Conservation (phyloP, 345 rosid species). For the Arabidopsis suecica region DNA sequence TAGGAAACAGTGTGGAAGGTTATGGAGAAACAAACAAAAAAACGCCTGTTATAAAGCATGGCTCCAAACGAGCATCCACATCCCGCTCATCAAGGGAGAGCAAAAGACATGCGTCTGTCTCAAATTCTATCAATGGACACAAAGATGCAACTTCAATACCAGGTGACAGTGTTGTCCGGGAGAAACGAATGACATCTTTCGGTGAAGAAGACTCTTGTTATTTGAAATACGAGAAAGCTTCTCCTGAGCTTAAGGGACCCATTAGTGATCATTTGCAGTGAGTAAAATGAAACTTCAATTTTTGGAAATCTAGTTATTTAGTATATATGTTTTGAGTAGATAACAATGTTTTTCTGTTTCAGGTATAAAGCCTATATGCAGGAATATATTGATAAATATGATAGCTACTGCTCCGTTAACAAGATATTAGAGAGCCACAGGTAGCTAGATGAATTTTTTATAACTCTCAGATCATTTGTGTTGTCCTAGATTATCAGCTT, state of each 20-base stretch:
- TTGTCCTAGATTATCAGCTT: conserved; percentile 5
- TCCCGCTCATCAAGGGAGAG: conserved; percentile 58
- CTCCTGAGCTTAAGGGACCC: conserved; percentile 76
- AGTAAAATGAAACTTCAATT: conserved; percentile 47
- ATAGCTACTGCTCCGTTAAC: conserved; percentile 72
- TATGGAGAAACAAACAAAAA: conserved; percentile 71
- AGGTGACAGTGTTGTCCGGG: conserved; percentile 53
- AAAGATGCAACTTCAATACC: conserved; percentile 53
- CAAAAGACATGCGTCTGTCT: conserved; percentile 51
- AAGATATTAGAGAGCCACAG: conserved; percentile 77
- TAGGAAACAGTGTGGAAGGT: conserved; percentile 61
- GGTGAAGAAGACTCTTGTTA: conserved; percentile 70
- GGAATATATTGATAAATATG: conserved; percentile 82
- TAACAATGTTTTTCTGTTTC: conserved; percentile 31
- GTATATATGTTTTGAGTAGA: conserved; percentile 16
- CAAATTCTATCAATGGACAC: conserved; percentile 51
- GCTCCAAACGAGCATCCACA: conserved; percentile 57
- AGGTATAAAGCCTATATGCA: conserved; percentile 84
- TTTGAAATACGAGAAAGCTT: conserved; percentile 81
- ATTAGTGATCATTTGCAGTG: conserved; percentile 81
- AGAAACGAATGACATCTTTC: conserved; percentile 57
- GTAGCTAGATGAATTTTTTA: conserved; percentile 47
- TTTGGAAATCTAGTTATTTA: conserved; percentile 2
- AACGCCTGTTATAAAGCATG: conserved; percentile 50
- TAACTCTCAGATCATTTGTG: conserved; percentile 24